Evolutionary conservation across 352 stramenopile genomes (phyloP).

Genomic region (Pythium pectinolyticum): DNA sequence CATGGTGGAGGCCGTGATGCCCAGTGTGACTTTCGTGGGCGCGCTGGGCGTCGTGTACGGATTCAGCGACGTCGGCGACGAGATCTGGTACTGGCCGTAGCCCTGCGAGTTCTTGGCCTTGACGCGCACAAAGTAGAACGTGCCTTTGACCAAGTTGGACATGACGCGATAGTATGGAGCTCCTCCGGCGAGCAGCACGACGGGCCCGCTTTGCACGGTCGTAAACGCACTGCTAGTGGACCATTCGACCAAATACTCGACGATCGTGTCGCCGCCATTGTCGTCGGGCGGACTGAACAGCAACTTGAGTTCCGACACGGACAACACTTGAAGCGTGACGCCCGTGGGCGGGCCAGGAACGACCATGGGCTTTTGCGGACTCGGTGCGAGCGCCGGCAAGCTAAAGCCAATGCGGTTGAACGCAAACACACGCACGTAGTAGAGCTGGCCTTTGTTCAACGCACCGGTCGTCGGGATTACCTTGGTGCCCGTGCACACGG

Average conservation of each 20-base stretch:
- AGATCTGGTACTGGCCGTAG: constrained; percentile 77
- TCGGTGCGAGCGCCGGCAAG: constrained; percentile 46
- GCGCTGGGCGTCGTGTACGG: constrained; percentile 89
- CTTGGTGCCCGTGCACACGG: constrained; percentile 73
- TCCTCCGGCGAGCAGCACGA: constrained; percentile 57
- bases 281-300: constrained; percentile 87
- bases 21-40: constrained; percentile 80
- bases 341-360: constrained; percentile 68
- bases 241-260: constrained; percentile 93
- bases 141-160: constrained; percentile 59
- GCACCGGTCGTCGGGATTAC: constrained; percentile 66
- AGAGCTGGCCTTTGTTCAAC: constrained; percentile 89
- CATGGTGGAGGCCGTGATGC: constrained; percentile 85
- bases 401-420: constrained; percentile 96
- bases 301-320: constrained; percentile 86
- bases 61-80: constrained; percentile 88
- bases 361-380: constrained; percentile 78
- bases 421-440: constrained; percentile 93
- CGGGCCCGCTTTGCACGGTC: constrained; percentile 33
- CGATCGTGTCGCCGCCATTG: constrained; percentile 85
- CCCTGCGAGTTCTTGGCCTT: constrained; percentile 71
- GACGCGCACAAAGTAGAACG: constrained; percentile 74
- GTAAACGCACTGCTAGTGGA: constrained; percentile 75
- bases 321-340: constrained; percentile 66
- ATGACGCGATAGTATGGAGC: constrained; percentile 63